phyloP scores from a whole-genome alignment of 768 basidiomycete species.

The Leccinum subgranulosum region DNA sequence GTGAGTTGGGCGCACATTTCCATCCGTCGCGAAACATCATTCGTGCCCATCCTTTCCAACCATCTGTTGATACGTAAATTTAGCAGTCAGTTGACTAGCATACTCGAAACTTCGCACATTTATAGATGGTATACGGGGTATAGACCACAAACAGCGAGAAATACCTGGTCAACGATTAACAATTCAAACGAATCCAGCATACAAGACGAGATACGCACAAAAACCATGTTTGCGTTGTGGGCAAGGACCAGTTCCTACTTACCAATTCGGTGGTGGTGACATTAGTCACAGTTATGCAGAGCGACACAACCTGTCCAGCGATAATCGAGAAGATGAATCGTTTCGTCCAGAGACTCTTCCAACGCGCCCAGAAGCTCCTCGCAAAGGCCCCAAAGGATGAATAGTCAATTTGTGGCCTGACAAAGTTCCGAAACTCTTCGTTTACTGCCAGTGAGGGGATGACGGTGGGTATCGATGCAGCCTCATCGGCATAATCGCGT shows the following conservation, averaged over 20 bases:
- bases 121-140: slow-evolving; percentile 87
- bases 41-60: slow-evolving; percentile 79
- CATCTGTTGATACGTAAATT: slow-evolving; percentile 46
- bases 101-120: slow-evolving; percentile 49
- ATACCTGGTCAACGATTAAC: slow-evolving; percentile 47
- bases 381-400: slow-evolving; percentile 54
- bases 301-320: slow-evolving; percentile 78
- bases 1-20: slow-evolving; percentile 60
- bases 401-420: slow-evolving; percentile 64
- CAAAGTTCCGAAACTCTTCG: neutral
- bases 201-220: slow-evolving; percentile 46
- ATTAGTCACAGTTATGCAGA: slow-evolving; percentile 88
- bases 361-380: slow-evolving; percentile 53
- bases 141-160: slow-evolving; percentile 72
- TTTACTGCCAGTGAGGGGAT: neutral
- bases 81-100: neutral
- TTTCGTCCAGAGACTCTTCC: slow-evolving; percentile 75
- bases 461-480: neutral
- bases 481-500: slow-evolving; percentile 17
- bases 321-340: slow-evolving; percentile 68
- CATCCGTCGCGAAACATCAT: slow-evolving; percentile 75
- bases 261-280: slow-evolving; percentile 81
- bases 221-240: slow-evolving; percentile 83
- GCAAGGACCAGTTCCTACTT: slow-evolving; percentile 62
- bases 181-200: neutral